Percentiles rank a stretch among this genome's conserved stretches.
Evolutionary conservation across 306 rosid species (phyloP).

Genomic region (Citrullus amarus): DNA sequence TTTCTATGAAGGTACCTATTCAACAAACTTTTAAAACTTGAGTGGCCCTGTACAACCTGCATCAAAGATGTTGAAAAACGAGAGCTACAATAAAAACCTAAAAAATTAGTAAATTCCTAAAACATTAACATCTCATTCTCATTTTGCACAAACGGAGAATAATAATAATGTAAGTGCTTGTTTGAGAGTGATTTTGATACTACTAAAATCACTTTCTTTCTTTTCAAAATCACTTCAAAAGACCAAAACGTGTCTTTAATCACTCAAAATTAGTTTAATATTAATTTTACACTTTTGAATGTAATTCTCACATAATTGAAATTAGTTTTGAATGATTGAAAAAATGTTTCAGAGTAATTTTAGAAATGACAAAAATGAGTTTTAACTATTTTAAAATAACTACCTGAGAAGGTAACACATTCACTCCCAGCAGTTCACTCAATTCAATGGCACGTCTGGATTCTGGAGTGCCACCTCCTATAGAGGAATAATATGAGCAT

Average conservation of each 20-base stretch:
- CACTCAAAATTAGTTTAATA: too few species aligned
- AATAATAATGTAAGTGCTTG: not conserved
- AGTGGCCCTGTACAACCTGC: slow-evolving; percentile 90
- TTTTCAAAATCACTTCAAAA: too few species aligned
- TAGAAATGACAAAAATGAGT: too few species aligned
- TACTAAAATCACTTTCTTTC: too few species aligned
- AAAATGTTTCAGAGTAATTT: too few species aligned
- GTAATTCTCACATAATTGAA: too few species aligned
- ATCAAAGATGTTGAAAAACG: not conserved
- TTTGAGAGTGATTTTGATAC: too few species aligned
- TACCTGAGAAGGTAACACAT: slow-evolving; percentile 67
- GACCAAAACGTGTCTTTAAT: too few species aligned
- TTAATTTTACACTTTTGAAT: too few species aligned
- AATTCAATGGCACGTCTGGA: slow-evolving; percentile 66
- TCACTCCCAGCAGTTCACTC: slow-evolving; percentile 51
- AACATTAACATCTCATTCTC: not conserved
- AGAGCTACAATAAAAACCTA: not conserved
- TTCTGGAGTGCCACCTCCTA: slow-evolving; percentile 85
- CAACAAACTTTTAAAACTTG: slow-evolving; percentile 63
- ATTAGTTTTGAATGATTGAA: too few species aligned
- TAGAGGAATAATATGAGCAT: not conserved
- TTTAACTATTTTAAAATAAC: not conserved
- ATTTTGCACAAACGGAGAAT: not conserved
- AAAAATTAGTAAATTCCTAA: not conserved
- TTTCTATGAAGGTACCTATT: slow-evolving; percentile 38